Conservation (phyloP, 1,284 basidiomycete genomes). For the Cutaneotrichosporon spelunceum region DNA sequence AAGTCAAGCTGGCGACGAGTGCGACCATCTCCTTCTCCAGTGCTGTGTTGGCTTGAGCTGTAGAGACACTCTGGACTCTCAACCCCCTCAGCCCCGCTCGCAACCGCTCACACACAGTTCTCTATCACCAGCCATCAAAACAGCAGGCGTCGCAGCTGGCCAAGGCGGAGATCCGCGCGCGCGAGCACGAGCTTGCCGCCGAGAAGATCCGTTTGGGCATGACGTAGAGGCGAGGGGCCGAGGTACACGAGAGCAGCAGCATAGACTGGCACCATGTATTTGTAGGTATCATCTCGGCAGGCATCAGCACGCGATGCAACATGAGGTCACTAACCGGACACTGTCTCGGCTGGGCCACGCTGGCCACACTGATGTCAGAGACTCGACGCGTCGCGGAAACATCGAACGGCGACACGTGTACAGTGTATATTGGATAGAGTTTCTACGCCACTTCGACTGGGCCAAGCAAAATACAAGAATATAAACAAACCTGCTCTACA, state of each 20-base stretch:
- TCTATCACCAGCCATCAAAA: constrained; percentile 96
- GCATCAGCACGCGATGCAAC: too few relatives aligned
- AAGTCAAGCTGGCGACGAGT: background rate
- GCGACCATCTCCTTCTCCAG: background rate
- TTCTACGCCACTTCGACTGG: too few relatives aligned
- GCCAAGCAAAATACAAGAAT: too few relatives aligned
- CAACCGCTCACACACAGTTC: constrained; percentile 56
- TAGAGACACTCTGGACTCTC: too few relatives aligned
- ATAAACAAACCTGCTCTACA: too few relatives aligned
- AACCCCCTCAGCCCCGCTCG: background rate
- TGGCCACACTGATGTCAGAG: too few relatives aligned
- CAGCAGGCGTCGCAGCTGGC: constrained; percentile 80
- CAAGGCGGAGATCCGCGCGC: constrained; percentile 84
- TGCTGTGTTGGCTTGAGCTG: too few relatives aligned
- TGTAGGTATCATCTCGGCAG: background rate
- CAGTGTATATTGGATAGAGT: too few relatives aligned
- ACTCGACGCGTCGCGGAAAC: too few relatives aligned
- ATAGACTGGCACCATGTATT: constrained; percentile 3
- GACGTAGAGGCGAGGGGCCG: constrained; percentile 8
- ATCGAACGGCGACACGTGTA: too few relatives aligned
- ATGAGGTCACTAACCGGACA: too few relatives aligned
- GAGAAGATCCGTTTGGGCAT: constrained; percentile 69
- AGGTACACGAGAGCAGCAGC: background rate
- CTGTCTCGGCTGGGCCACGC: too few relatives aligned
- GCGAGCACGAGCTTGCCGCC: constrained; percentile 84